These are phyloP conservation scores for Adansonia digitata DNA, from an alignment of 345 rosid species.

Conservation along the genomic window DNA sequence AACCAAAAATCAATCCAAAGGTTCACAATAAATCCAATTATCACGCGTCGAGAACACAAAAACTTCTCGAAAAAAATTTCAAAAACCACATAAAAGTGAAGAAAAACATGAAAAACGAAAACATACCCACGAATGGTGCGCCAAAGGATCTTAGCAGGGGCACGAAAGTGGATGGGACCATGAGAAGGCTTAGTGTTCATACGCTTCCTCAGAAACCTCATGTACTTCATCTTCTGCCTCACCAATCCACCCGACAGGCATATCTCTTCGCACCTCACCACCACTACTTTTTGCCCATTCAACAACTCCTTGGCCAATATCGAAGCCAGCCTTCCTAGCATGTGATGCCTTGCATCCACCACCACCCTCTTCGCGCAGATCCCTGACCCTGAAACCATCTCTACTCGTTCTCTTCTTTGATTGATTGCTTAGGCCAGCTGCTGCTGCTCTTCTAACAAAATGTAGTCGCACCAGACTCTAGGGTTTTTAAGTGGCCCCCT, in stretches of 20 bases:
- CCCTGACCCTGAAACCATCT: constrained; percentile 89
- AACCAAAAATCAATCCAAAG: not conserved
- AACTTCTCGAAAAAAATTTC: no score
- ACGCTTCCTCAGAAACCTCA: constrained; percentile 83
- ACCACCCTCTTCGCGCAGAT: constrained; percentile 64
- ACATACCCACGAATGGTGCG: constrained; percentile 78
- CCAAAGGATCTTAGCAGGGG: constrained; percentile 91
- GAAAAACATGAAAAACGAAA: no score
- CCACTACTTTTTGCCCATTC: constrained; percentile 80
- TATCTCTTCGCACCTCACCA: constrained; percentile 78
- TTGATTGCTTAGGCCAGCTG: not conserved
- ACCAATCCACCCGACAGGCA: constrained; percentile 84
- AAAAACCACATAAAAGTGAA: no score
- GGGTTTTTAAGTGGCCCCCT: not conserved
- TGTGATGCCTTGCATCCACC: constrained; percentile 83
- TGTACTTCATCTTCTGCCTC: constrained; percentile 84
- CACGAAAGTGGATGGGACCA: constrained; percentile 90
- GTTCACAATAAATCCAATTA: not conserved
- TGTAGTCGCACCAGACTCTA: not conserved
- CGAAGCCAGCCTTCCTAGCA: constrained; percentile 72
- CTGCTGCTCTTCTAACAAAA: not conserved
- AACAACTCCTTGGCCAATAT: constrained; percentile 74
- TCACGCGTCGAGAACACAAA: not conserved
- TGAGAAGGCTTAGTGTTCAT: constrained; percentile 97
- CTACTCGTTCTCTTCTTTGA: no score